Evolutionary conservation across 495 filamentous ascomycete genomes (phyloP), one percentile per base, ranked within the genome.

Genomic region (Astrothelium macrocarpum): DNA sequence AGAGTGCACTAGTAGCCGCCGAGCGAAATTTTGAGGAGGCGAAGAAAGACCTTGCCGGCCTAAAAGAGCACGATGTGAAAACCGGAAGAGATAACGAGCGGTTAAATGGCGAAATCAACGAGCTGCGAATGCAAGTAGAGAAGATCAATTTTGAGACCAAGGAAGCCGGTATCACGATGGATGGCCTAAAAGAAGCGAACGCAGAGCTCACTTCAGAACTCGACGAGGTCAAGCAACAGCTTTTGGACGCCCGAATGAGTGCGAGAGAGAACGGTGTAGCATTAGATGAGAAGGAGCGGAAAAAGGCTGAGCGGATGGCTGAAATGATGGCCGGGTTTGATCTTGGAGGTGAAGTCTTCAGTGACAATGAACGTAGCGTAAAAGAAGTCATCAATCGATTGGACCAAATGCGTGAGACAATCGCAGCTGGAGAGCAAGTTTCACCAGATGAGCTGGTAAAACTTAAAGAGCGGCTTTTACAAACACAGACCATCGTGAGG

Each of bases 301-400:
- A 91, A 80, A 98, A 97, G 80, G 90, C 90, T 5, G 94, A 97
- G 78, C 90, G 91, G 73, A 98, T 98, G 94, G 94, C 94, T 31
- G 90, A 96, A 83, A 98, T 98, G 94, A 96, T 98, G 93, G 93
- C 94, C 59, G 90, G 93, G 5, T 97, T 98, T 66, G 92, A 97
- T 71, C 82, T 97, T 34, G 91, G 89, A 42, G 87, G 85, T 25
- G 91, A 97, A 62, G 84, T 90, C 18, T 91, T 97, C 75, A 94
- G 89, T 46, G 88, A 90, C 39, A 96, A 96, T 70, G 94, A 97
- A 73, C 82, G 86, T 64, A 86, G 84, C 58, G 86, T 98, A 45
- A 84, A 89, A 70, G 82, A 86, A 61, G 84, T 90, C 62, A 91
- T 97, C 67, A 83, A 88, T 60, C 86, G 87, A 65, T 78, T 97